Evolutionary conservation across 495 filamentous ascomycete species (phyloP).

Genomic region (Penicillium roqueforti): DNA sequence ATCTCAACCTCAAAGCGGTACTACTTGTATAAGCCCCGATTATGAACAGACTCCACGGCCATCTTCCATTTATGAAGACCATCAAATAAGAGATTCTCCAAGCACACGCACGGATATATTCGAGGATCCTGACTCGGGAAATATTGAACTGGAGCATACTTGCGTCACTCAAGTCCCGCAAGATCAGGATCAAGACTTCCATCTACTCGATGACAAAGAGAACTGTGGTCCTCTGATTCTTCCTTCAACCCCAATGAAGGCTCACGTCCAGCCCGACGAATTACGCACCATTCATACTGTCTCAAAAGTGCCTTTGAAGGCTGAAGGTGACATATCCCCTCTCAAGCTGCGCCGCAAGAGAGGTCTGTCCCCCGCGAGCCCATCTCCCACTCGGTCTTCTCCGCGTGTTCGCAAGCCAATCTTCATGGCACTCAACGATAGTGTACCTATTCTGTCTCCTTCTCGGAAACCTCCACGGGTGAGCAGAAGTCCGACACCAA

Average conservation of each 20-base stretch:
- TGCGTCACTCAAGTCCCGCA: slow-evolving; percentile 10
- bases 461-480: slow-evolving; percentile 25
- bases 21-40: slow-evolving; percentile 8
- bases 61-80: slow-evolving; percentile 3
- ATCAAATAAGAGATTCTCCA: slow-evolving; percentile 13
- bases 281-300: slow-evolving; percentile 60
- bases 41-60: neutral
- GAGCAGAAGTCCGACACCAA: slow-evolving; percentile 22
- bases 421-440: slow-evolving; percentile 19
- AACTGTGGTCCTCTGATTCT: slow-evolving; percentile 26
- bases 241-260: slow-evolving; percentile 35
- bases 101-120: slow-evolving; percentile 18
- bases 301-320: slow-evolving; percentile 71
- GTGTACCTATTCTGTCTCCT: slow-evolving; percentile 14
- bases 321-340: slow-evolving; percentile 59
- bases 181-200: slow-evolving; percentile 6
- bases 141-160: neutral
- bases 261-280: slow-evolving; percentile 14
- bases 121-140: slow-evolving; percentile 17
- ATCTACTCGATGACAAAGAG: slow-evolving; percentile 31
- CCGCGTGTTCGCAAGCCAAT: slow-evolving; percentile 29
- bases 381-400: slow-evolving; percentile 36
- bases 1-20: slow-evolving; percentile 13
- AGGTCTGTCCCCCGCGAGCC: slow-evolving; percentile 43
- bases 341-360: slow-evolving; percentile 53